Base-by-base conservation (phyloP, 257 asterid species). In the Solanum sejunctum region DNA sequence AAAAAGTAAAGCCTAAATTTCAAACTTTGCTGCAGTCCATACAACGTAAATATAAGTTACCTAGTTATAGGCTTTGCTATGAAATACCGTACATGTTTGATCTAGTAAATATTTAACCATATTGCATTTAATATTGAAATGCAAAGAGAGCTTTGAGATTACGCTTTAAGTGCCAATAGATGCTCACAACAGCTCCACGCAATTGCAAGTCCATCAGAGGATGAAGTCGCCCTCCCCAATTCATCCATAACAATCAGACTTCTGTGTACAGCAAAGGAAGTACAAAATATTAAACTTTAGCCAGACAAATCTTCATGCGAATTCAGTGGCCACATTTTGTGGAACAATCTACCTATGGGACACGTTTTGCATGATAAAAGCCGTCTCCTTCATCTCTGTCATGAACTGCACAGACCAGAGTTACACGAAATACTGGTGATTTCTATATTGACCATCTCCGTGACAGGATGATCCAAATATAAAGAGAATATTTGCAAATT, bases 131-230 rank as follows among this genome's bases (percentile, higher is more conserved):
- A 63, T 15, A 83, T 63, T 63, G 64, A 83, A 43, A 64, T 16
- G 28, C 21, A 64, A 58, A 28, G 87, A 86, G 84, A 28, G 85
- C 61, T 75, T 57, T 85, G 83, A 81, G 83, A 21, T 85, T 94
- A 96, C 97, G 95, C 97, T 95, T 90, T 92, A 83, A 91, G 91
- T 78, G 97, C 93, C 88, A 93, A 88, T 84, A 96, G 93, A 90
- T 96, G 98, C 91, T 96, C 99, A 75, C 98, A 93, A 87, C 98
- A 94, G 91, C 99, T 95, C 98, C 99, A 96, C 9, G 98, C 92
- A 84, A 96, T 91, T 89, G 99, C 99, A 83, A 95, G 90, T 84
- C 98, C 99, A 90, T 96, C 99, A 83, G 98, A 91, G 79, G 99
- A 96, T 86, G 99, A 95, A 73, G 99, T 95, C 75, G 99, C 95